These are phyloP conservation scores for Arachis hypogaea DNA, from an alignment of 306 rosid species.

Conservation along the genomic window DNA sequence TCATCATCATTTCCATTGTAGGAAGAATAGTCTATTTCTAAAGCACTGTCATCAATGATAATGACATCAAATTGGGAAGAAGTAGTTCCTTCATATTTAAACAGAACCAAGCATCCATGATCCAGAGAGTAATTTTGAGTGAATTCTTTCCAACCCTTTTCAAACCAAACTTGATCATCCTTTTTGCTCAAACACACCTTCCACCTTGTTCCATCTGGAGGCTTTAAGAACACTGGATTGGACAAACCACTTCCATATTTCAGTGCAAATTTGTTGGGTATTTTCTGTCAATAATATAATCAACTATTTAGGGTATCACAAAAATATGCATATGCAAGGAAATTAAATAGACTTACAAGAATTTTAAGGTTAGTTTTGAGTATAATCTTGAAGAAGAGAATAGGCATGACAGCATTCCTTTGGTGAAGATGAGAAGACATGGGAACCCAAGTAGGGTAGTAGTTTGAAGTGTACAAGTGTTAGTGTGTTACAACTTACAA, in stretches of 20 bases:
- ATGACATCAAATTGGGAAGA: neutral
- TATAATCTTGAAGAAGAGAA: conserved; percentile 27
- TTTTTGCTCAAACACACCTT: conserved; percentile 23
- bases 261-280: conserved; percentile 29
- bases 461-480: neutral
- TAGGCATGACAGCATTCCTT: neutral
- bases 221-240: conserved; percentile 37
- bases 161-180: conserved; percentile 25
- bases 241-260: conserved; percentile 31
- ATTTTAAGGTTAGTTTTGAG: conserved; percentile 7
- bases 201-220: conserved; percentile 38
- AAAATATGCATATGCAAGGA: neutral
- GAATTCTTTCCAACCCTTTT: conserved; percentile 34
- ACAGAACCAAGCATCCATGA: neutral
- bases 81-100: conserved; percentile 6
- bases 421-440: neutral
- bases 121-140: conserved; percentile 1
- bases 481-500: neutral
- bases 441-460: neutral
- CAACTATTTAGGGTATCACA: neutral
- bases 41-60: neutral
- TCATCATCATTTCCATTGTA: neutral
- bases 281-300: conserved; percentile 1
- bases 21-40: conserved; percentile 11
- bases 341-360: conserved; percentile 1